Percentiles rank a stretch among this genome's conserved stretches.
Evolutionary conservation across 257 asterid species (phyloP).

Genomic region (Solanum appendiculatum): DNA sequence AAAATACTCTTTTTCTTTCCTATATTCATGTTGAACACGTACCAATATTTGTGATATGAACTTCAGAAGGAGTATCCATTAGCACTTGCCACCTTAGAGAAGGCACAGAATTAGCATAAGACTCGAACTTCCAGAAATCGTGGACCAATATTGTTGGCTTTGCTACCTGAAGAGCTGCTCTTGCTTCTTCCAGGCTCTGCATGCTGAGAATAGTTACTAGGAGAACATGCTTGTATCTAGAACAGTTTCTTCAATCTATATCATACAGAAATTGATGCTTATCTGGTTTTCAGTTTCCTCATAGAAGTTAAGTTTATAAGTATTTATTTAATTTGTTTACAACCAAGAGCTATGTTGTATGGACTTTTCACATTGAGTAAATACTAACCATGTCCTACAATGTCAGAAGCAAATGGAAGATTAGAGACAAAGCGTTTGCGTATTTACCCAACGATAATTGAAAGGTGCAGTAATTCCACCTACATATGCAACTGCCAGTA

Average conservation of each 20-base stretch:
- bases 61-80: constrained; percentile 21
- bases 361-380: background rate
- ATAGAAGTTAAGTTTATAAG: background rate
- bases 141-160: constrained; percentile 54
- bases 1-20: background rate
- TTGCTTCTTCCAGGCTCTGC: constrained; percentile 87
- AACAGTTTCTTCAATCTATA: background rate
- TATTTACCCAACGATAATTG: constrained; percentile 80
- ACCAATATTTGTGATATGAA: constrained; percentile 20
- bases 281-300: background rate
- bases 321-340: background rate
- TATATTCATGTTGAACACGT: background rate
- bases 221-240: background rate
- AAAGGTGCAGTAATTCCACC: constrained; percentile 94
- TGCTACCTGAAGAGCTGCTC: constrained; percentile 59
- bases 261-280: background rate
- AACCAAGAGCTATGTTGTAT: background rate
- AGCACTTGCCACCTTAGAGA: constrained; percentile 61
- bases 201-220: constrained; percentile 2
- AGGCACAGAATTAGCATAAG: constrained; percentile 30
- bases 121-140: constrained; percentile 64
- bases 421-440: background rate
- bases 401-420: background rate
- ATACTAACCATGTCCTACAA: background rate
- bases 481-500: constrained; percentile 70